Evolutionary conservation across 2,329 filamentous ascomycete genomes (phyloP), one percentile per base, ranked within the genome.

Genomic region (Coniochaeta sp.): DNA sequence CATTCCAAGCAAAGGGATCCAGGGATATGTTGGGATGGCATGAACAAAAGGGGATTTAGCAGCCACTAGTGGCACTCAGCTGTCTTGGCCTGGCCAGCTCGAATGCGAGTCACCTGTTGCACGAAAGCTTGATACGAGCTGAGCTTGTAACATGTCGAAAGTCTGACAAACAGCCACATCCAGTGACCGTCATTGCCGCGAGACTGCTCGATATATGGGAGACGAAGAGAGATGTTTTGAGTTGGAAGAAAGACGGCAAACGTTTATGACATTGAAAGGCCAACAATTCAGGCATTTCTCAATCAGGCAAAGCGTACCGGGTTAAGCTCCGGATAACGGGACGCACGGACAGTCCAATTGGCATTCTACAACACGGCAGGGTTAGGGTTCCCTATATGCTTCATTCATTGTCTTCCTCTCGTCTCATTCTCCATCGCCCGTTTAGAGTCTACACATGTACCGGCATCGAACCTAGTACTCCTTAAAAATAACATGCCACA

Each of bases 401-500:
- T n/a, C n/a, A n/a, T n/a, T n/a, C n/a, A n/a, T n/a, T n/a, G n/a
- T n/a, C n/a, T n/a, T n/a, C n/a, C n/a, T n/a, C n/a, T n/a, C n/a
- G n/a, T n/a, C n/a, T n/a, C n/a, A n/a, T n/a, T n/a, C n/a, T n/a
- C n/a, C n/a, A n/a, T n/a, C n/a, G n/a, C n/a, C n/a, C n/a, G n/a
- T n/a, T n/a, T n/a, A n/a, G n/a, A n/a, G n/a, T n/a, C n/a, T n/a
- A n/a, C n/a, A n/a, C n/a, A n/a, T n/a, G n/a, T n/a, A n/a, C n/a
- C n/a, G n/a, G n/a, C n/a, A n/a, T n/a, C n/a, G n/a, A 27, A 2
- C 45, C 30, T 22, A 47, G 28, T 47, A 47, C 45, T 47, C 45
- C 27, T 47, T 47, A 22, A 47, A 47, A 26, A 18, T 47, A 22
- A 47, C 45, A 20, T 47, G 45, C 26, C 27, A 47, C 45, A 47